Conservation (phyloP, 2,329 filamentous ascomycete species). For the Trichoderma lentiforme region DNA sequence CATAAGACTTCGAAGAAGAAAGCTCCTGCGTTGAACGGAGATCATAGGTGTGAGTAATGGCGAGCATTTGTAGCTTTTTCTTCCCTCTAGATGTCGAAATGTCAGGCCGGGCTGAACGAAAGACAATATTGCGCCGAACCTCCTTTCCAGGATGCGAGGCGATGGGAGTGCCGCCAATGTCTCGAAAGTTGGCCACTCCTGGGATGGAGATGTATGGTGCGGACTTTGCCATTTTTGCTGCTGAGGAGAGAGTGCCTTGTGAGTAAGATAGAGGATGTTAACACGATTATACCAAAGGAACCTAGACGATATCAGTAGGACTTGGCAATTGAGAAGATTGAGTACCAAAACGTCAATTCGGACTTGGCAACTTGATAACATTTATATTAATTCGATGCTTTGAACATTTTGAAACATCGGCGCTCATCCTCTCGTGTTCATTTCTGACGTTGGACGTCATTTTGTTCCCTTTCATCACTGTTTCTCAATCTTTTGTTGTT, state of each 20-base stretch:
- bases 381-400: background rate
- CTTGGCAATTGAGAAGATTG: background rate
- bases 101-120: background rate
- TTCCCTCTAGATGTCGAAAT: background rate
- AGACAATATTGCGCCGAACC: background rate
- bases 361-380: no score
- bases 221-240: background rate
- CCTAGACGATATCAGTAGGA: background rate
- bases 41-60: background rate
- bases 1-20: background rate
- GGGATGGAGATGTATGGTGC: slow-evolving; percentile 5
- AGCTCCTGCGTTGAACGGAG: background rate
- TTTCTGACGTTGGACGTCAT: background rate
- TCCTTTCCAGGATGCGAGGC: background rate
- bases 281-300: background rate
- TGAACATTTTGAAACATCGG: background rate
- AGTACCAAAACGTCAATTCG: no score
- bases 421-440: background rate
- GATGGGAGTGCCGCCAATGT: background rate
- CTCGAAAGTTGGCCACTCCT: slow-evolving; percentile 2
- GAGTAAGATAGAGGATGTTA: background rate
- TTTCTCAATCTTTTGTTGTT: no score
- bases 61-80: background rate
- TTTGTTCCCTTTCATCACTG: background rate
- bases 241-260: background rate